A percentile compares a stretch with the other conserved stretches of the same genome.
Evolutionary conservation across 805 yeast genomes (phyloP).

Genomic region (Yamadazyma ubonensis): DNA sequence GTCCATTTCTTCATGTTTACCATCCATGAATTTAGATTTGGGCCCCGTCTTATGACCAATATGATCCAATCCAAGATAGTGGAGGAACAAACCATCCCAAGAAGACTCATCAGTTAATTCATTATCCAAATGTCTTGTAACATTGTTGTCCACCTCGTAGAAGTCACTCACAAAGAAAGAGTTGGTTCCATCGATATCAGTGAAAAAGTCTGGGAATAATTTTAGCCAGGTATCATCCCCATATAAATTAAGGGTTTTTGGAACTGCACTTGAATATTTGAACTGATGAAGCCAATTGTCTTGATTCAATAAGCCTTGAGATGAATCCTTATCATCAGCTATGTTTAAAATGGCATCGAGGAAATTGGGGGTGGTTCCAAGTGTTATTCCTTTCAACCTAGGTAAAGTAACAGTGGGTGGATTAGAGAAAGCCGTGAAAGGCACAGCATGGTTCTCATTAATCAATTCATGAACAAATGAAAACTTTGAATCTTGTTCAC

Average conservation of each 20-base stretch:
- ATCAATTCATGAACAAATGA: constrained; percentile 62
- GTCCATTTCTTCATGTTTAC: constrained; percentile 88
- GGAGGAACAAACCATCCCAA: constrained; percentile 89
- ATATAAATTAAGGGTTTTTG: constrained; percentile 66
- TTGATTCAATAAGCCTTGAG: constrained; percentile 65
- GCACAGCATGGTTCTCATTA: constrained; percentile 68
- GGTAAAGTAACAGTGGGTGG: constrained; percentile 98
- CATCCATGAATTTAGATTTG: constrained; percentile 70
- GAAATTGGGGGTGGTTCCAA: constrained; percentile 93
- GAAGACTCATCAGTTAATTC: constrained; percentile 45
- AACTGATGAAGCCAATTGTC: constrained; percentile 89
- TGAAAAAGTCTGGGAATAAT: constrained; percentile 61
- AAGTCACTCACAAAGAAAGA: constrained; percentile 95
- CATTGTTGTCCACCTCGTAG: constrained; percentile 90
- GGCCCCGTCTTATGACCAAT: constrained; percentile 99
- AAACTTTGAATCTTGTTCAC: constrained; percentile 60
- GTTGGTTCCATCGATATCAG: constrained; percentile 76
- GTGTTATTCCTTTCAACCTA: constrained; percentile 85
- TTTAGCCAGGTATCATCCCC: constrained; percentile 99
- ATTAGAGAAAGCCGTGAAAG: constrained; percentile 86
- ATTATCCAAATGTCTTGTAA: constrained; percentile 75
- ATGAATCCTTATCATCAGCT: constrained; percentile 80
- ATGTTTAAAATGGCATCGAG: constrained; percentile 91
- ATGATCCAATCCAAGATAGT: constrained; percentile 92
- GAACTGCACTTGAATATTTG: constrained; percentile 17